Evolutionary conservation across 2,329 filamentous ascomycete species (phyloP).

Genomic region (Sporothrix pseudoabietina): DNA sequence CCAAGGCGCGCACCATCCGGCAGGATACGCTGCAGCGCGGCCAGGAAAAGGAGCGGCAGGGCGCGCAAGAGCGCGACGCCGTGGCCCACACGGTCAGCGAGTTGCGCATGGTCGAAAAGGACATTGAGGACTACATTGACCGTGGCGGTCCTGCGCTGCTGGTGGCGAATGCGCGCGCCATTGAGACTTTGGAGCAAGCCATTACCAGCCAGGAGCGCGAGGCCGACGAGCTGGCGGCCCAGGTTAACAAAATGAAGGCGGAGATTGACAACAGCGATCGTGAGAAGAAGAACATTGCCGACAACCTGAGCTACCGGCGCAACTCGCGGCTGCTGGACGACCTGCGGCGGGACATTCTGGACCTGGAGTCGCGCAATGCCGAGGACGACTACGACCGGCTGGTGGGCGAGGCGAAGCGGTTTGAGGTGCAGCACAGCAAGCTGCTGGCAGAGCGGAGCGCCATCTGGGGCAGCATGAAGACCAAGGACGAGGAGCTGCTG

Average conservation of each 20-base stretch:
- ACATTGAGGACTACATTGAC: conserved; percentile 79
- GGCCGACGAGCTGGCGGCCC: conserved; percentile 64
- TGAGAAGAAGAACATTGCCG: conserved; percentile 81
- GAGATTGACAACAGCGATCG: conserved; percentile 78
- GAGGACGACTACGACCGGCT: conserved; percentile 79
- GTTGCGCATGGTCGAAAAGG: conserved; percentile 71
- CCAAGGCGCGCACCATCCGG: conserved; percentile 72
- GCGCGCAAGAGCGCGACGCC: conserved; percentile 70
- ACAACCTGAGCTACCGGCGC: conserved; percentile 85
- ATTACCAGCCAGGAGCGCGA: conserved; percentile 69
- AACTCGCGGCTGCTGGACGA: conserved; percentile 68
- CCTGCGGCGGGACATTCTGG: conserved; percentile 68
- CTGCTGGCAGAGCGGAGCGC: conserved; percentile 72
- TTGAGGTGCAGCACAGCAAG: conserved; percentile 68
- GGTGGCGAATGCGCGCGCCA: conserved; percentile 67
- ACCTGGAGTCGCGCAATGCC: conserved; percentile 77
- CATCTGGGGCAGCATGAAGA: conserved; percentile 76
- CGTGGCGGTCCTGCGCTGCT: conserved; percentile 74
- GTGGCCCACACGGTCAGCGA: conserved; percentile 76
- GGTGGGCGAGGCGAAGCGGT: conserved; percentile 65
- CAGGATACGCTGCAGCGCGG: conserved; percentile 76
- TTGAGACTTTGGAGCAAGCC: conserved; percentile 66
- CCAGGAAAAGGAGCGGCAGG: conserved; percentile 69
- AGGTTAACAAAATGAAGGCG: conserved; percentile 76
- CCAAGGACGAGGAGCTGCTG: conserved; percentile 78